Base-by-base conservation (phyloP, 2,329 filamentous ascomycete genomes). In the Furcasterigmium furcatum region DNA sequence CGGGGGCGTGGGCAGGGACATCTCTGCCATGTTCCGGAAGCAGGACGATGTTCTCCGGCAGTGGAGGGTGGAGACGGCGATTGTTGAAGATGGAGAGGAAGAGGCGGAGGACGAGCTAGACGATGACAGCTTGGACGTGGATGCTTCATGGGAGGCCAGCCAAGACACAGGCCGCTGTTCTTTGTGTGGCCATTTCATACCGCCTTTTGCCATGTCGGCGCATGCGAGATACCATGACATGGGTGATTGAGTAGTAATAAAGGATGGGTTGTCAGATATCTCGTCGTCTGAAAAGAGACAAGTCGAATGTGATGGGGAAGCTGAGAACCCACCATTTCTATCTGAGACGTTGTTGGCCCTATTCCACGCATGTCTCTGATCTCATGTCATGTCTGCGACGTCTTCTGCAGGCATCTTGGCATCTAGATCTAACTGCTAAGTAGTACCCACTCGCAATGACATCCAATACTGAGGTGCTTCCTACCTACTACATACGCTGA, bases 11-110 rank as follows among this genome's bases (percentile, higher is more conserved):
- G 88, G 88, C 1, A 76, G 87, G 52, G 84, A 96, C 57, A 96
- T 96, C 53, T 77, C 78, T 1, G 79, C 73, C 57, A 95, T 96
- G 90, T 95, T 96, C 61, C 82, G 73, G 57, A 76, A 74, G 45
- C 90, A 95, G 60, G 84, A 88, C 41, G 76, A 81, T 38, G 77
- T 82, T 24, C 67, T 91, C 45, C 81, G 76, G 49, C 82, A 87
- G 41, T 91, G 85, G 70, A 82, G 70, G 42, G 72, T 83, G 2
- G 73, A 77, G 39, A 58, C 45, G 6, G 49, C 34, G n/a, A 27
- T 48, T 5, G 54, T 41, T 4, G 48, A 48, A 8, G 48, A 53
- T 9, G 50, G 53, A 6, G 54, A 59, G 25, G 35, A 42, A n/a
- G 45, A 46, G 4, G 16, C 39, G 7, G 51, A 54, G 13, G 42